Evolutionary conservation across 257 asterid species (phyloP).

Genomic region (Voacanga thouarsii): DNA sequence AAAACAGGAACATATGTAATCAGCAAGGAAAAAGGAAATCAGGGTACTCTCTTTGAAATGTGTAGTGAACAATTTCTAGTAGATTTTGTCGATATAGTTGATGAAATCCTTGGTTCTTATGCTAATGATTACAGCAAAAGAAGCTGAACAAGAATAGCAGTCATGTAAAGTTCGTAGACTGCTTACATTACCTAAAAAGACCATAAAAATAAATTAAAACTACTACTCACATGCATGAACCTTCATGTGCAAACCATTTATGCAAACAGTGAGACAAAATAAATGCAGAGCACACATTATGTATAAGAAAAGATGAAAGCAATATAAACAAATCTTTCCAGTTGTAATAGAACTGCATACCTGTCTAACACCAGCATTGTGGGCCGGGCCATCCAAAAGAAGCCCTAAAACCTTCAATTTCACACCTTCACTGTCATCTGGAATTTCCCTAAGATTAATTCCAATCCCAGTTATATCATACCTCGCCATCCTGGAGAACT

Average conservation of each 20-base stretch:
- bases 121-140: neutral
- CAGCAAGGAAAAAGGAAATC: neutral
- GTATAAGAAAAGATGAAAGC: neutral
- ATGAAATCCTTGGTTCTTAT: neutral
- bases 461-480: constrained; percentile 97
- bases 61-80: neutral
- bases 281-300: neutral
- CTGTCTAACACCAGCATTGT: constrained; percentile 88
- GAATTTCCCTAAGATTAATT: constrained; percentile 85
- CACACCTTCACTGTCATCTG: constrained; percentile 64
- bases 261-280: neutral
- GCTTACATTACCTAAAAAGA: neutral
- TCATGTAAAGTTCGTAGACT: neutral
- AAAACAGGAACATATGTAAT: neutral
- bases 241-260: neutral
- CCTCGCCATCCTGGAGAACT: constrained; percentile 98
- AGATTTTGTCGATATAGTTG: neutral
- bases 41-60: neutral
- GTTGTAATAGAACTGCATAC: constrained; percentile 28
- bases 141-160: neutral
- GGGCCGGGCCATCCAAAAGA: constrained; percentile 94
- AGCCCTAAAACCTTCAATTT: constrained; percentile 89
- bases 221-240: neutral
- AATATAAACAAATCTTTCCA: neutral
- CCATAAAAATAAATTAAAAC: neutral